phyloP scores from a whole-genome alignment of 1,139 yeast genomes.

The Ashbya aceris region DNA sequence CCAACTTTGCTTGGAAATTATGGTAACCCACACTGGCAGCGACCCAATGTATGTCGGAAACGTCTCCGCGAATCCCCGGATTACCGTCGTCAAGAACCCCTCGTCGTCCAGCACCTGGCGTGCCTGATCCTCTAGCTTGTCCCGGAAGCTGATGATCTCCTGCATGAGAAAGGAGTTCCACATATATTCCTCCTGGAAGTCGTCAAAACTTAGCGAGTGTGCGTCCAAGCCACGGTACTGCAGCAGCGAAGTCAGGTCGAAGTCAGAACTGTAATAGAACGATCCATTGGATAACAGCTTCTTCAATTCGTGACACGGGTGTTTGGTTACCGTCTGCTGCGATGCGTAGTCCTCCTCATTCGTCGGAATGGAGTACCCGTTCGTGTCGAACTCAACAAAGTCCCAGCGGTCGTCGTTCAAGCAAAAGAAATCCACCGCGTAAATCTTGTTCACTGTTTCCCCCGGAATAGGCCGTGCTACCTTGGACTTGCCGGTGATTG shows the following conservation, averaged over 20 bases:
- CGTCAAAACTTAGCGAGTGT: constrained; percentile 40
- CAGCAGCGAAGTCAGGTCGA: constrained; percentile 76
- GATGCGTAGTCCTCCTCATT: constrained; percentile 21
- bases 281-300: constrained; percentile 80
- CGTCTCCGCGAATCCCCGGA: constrained; percentile 90
- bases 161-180: constrained; percentile 93
- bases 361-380: constrained; percentile 46
- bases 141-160: constrained; percentile 66
- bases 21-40: constrained; percentile 53
- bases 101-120: constrained; percentile 58
- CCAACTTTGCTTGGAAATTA: constrained; percentile 91
- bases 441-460: constrained; percentile 73
- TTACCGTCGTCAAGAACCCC: constrained; percentile 79
- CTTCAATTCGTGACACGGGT: constrained; percentile 76
- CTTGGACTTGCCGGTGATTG: constrained; percentile 63
- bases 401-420: constrained; percentile 73
- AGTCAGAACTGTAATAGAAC: constrained; percentile 84
- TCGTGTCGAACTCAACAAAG: constrained; percentile 52
- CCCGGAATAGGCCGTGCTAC: constrained; percentile 81
- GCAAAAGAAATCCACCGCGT: constrained; percentile 78
- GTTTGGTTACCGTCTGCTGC: constrained; percentile 36
- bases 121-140: constrained; percentile 53
- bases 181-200: constrained; percentile 78
- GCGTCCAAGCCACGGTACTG: constrained; percentile 58
- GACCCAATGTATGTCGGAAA: constrained; percentile 43